Conservation (phyloP, 1,139 yeast species). For the Pichia sp. region DNA sequence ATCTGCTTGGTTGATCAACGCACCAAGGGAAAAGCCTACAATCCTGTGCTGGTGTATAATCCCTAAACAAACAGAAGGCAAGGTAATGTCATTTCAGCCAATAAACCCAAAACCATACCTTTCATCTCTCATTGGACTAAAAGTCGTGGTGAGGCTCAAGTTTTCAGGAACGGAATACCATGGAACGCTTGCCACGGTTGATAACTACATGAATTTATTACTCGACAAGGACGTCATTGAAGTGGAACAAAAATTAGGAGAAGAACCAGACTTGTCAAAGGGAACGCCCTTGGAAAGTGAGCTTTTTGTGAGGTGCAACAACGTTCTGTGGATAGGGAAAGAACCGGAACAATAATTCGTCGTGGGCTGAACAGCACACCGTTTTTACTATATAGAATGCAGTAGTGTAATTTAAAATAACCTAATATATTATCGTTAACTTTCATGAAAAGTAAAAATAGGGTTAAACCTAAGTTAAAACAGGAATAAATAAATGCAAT, state of each 20-base stretch:
- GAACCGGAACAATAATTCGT: conserved; percentile 15
- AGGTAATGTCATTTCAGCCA: conserved; percentile 50
- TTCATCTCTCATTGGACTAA: conserved; percentile 63
- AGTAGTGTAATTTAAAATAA: neutral
- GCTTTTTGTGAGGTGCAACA: conserved; percentile 79
- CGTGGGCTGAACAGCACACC: neutral
- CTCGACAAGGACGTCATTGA: conserved; percentile 44
- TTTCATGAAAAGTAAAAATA: too few relatives aligned
- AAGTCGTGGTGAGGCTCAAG: conserved; percentile 80
- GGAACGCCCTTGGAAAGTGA: conserved; percentile 39
- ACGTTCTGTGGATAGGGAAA: conserved; percentile 62
- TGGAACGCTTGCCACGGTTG: conserved; percentile 78
- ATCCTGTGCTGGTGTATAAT: too few relatives aligned
- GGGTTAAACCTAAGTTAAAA: neutral
- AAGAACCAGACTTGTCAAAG: conserved; percentile 9
- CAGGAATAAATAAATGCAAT: neutral
- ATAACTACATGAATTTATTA: conserved; percentile 89
- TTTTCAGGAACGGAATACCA: conserved; percentile 91
- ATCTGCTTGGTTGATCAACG: too few relatives aligned
- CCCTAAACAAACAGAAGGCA: too few relatives aligned
- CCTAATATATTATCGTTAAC: neutral
- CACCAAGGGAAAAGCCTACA: too few relatives aligned
- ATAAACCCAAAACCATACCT: conserved; percentile 89
- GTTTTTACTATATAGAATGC: neutral
- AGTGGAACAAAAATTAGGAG: conserved; percentile 19